phyloP scores from a whole-genome alignment of 2,329 filamentous ascomycete genomes.

The Rhytidhysteron rufulum region DNA sequence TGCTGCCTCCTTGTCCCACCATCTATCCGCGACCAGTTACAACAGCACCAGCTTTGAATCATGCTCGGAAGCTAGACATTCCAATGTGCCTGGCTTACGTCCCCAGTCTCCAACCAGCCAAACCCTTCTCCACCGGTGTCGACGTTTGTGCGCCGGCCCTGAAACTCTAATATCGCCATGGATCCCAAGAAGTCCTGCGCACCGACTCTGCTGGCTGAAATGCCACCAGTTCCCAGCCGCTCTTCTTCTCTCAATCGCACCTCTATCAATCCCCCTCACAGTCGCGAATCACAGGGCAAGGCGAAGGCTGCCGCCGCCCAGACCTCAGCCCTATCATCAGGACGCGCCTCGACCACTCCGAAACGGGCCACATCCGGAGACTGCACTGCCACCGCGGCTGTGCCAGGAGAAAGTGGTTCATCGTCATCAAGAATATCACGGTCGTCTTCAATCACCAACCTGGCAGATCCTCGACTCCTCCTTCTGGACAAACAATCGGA shows the following conservation, averaged over 20 bases:
- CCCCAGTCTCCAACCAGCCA: too few relatives aligned
- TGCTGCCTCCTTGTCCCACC: conserved; percentile 18
- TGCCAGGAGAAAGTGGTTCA: conserved; percentile 1
- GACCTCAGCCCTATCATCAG: conserved; percentile 8
- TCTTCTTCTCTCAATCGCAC: conserved; percentile 10
- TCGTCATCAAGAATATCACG: too few relatives aligned
- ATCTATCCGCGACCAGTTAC: conserved; percentile 6
- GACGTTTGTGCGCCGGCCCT: conserved; percentile 10
- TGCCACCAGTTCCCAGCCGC: conserved; percentile 17
- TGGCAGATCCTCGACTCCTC: not conserved
- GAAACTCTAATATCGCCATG: conserved; percentile 16
- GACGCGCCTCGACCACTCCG: not conserved
- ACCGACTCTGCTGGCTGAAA: conserved; percentile 12
- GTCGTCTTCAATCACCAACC: not conserved
- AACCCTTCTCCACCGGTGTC: too few relatives aligned
- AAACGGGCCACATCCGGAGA: conserved; percentile 3
- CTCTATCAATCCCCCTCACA: too few relatives aligned
- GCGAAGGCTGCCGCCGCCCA: conserved; percentile 6
- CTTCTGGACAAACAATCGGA: not conserved
- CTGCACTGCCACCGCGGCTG: not conserved
- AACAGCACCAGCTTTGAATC: conserved; percentile 8
- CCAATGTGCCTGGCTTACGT: conserved; percentile 17
- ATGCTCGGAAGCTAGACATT: conserved; percentile 17
- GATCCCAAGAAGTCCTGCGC: conserved; percentile 8
- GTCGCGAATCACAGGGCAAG: too few relatives aligned